A percentile compares a stretch with the other conserved stretches of the same genome.
Evolutionary conservation across 306 rosid genomes (phyloP).

Genomic region (Prosopis cineraria): DNA sequence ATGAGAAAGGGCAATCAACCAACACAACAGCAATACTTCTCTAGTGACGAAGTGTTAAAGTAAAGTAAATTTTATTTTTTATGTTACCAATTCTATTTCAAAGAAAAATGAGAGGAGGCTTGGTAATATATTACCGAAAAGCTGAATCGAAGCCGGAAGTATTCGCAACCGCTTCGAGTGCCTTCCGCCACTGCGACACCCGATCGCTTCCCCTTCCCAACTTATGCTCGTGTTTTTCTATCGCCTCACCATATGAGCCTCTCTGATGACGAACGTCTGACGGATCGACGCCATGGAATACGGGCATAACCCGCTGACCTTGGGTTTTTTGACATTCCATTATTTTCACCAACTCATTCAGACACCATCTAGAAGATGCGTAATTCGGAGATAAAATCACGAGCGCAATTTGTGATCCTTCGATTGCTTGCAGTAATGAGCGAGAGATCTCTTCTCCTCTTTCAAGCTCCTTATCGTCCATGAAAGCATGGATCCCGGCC

Average conservation of each 20-base stretch:
- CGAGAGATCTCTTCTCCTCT: neutral
- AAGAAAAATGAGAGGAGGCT: too few relatives aligned
- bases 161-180: neutral
- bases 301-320: neutral
- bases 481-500: neutral
- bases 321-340: neutral
- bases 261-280: neutral
- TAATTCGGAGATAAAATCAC: conserved; percentile 18
- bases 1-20: too few relatives aligned
- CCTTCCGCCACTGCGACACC: neutral
- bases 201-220: neutral
- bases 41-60: too few relatives aligned
- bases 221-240: neutral
- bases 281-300: neutral
- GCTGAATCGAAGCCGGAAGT: neutral
- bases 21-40: too few relatives aligned
- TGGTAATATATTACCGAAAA: too few relatives aligned
- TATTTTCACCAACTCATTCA: neutral
- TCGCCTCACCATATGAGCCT: neutral
- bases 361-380: conserved; percentile 15
- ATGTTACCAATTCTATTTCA: too few relatives aligned
- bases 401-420: neutral
- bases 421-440: neutral
- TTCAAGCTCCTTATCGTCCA: neutral
- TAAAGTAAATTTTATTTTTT: too few relatives aligned